A percentile compares a stretch with the other conserved stretches of the same genome.
phyloP scores from a whole-genome alignment of 257 asterid genomes.

The Nicotiana noctiflora region DNA sequence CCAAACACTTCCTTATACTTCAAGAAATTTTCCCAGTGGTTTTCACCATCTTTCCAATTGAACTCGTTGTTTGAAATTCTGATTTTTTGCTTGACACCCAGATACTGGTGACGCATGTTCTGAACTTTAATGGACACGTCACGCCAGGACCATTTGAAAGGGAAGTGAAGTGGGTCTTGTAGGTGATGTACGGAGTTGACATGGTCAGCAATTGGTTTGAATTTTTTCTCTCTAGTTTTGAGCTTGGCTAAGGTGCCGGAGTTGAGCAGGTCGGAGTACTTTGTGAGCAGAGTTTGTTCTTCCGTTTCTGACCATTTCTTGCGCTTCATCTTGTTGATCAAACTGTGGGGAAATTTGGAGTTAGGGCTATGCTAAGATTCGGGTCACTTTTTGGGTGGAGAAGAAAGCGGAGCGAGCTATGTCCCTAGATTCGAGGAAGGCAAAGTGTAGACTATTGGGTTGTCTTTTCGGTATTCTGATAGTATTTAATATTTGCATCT shows the following conservation, averaged over 20 bases:
- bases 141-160: slow-evolving; percentile 98
- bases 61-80: slow-evolving; percentile 48
- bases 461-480: too few relatives aligned
- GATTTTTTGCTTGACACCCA: slow-evolving; percentile 94
- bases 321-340: slow-evolving; percentile 56
- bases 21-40: slow-evolving; percentile 89
- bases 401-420: not conserved
- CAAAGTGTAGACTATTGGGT: not conserved
- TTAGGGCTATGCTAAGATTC: not conserved
- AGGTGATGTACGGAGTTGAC: slow-evolving; percentile 77
- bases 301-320: slow-evolving; percentile 98
- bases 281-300: slow-evolving; percentile 64
- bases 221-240: slow-evolving; percentile 87
- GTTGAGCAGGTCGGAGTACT: slow-evolving; percentile 64
- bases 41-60: slow-evolving; percentile 84
- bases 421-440: slow-evolving; percentile 21
- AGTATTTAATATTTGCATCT: too few relatives aligned
- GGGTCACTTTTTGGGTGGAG: slow-evolving; percentile 11
- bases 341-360: not conserved
- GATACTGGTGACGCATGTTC: slow-evolving; percentile 96
- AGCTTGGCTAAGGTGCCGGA: slow-evolving; percentile 75
- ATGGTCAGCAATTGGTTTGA: slow-evolving; percentile 92
- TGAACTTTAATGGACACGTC: slow-evolving; percentile 91
- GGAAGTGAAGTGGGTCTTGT: slow-evolving; percentile 66
- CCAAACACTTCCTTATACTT: slow-evolving; percentile 87